These are phyloP conservation scores for Zymoseptoria brevis DNA, from an alignment of 2,329 filamentous ascomycete species.

Conservation along the genomic window DNA sequence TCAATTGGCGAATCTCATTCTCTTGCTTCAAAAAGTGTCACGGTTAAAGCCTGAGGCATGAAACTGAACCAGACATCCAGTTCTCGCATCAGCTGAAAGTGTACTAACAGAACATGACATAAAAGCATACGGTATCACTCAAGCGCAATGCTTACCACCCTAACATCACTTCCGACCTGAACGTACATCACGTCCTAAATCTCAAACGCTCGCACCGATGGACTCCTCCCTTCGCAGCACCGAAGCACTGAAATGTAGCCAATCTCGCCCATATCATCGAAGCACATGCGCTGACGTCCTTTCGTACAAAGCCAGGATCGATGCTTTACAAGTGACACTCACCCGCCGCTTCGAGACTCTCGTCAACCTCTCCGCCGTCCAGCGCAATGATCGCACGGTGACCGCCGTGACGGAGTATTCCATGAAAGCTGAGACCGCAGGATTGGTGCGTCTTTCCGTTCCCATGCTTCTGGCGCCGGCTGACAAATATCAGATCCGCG, in stretches of 20 bases:
- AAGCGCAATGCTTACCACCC: neutral
- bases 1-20: too few relatives aligned
- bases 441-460: too few relatives aligned
- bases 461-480: too few relatives aligned
- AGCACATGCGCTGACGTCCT: slow-evolving; percentile 11
- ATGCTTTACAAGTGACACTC: slow-evolving; percentile 33
- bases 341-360: slow-evolving; percentile 50
- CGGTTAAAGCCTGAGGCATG: neutral
- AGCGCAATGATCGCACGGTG: slow-evolving; percentile 42
- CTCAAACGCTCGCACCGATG: slow-evolving; percentile 28
- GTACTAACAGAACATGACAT: neutral
- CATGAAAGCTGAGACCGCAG: slow-evolving; percentile 51
- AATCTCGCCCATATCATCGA: slow-evolving; percentile 14
- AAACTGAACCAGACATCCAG: neutral
- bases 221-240: slow-evolving; percentile 36
- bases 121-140: neutral
- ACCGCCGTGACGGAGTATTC: slow-evolving; percentile 52
- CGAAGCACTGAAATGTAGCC: slow-evolving; percentile 26
- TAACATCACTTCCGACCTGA: neutral
- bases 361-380: slow-evolving; percentile 45
- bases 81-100: neutral
- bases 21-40: neutral
- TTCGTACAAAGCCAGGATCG: slow-evolving; percentile 30
- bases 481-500: too few relatives aligned
- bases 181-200: neutral